phyloP scores from a whole-genome alignment of 306 rosid genomes.

The Mimosa bimucronata region DNA sequence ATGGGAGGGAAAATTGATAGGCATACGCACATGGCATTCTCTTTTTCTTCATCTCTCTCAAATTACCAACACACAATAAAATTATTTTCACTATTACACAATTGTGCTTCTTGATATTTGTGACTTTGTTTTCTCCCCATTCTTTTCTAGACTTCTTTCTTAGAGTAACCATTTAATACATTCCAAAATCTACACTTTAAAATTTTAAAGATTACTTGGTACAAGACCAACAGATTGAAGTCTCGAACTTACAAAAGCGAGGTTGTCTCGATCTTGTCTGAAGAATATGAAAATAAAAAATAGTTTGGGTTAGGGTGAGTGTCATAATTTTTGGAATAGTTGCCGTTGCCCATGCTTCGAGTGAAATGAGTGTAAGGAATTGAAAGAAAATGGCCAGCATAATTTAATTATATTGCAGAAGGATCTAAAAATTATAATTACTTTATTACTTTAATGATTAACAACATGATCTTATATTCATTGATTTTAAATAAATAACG shows the following conservation, averaged over 20 bases:
- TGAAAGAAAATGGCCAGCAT: neutral
- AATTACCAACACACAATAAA: neutral
- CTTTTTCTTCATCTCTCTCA: too few relatives aligned
- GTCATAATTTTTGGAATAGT: neutral
- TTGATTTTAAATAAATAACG: too few relatives aligned
- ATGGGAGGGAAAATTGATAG: conserved; percentile 29
- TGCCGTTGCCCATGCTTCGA: neutral
- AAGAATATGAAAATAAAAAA: neutral
- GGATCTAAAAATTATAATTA: neutral
- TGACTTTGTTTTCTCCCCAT: neutral
- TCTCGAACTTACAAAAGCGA: neutral
- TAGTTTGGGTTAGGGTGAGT: neutral
- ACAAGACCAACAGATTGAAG: neutral
- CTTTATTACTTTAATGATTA: too few relatives aligned
- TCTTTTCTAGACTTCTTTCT: neutral
- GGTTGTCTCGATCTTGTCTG: neutral
- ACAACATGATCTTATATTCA: too few relatives aligned
- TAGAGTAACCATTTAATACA: neutral
- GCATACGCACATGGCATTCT: neutral
- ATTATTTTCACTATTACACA: neutral
- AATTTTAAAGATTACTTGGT: neutral
- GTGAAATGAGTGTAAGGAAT: neutral
- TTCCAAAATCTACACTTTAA: too few relatives aligned
- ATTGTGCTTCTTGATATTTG: neutral
- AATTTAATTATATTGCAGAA: neutral